Base-by-base conservation (phyloP, 164 flowering plant species). In the Dillenia suffruticosa region DNA sequence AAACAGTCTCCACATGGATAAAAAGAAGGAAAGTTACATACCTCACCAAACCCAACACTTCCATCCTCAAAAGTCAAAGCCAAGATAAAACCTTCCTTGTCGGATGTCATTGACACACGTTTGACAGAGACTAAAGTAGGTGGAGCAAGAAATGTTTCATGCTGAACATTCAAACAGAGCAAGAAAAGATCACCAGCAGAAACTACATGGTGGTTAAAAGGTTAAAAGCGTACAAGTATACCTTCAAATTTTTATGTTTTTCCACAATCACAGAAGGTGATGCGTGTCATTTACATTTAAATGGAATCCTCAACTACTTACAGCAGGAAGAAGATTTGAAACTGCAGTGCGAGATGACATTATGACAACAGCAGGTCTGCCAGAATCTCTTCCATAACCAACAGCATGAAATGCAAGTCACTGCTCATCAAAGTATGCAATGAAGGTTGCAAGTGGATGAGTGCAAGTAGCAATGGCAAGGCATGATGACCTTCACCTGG, bases 401-500 rank as follows among this genome's bases (percentile, higher is more conserved):
- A 90, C 59, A 19, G 97, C 99, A 79, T 94, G 97, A 76, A 84
- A 94, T 61, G 96, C 92, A 66, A 91, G 89, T 43, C 96, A 91
- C 12, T 96, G 92, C 62, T 91, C 96, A 69, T 94, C 99, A 77
- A 67, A 85, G 72, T 97, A 94, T 68, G 82, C 79, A 63, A 83
- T 74, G 74, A 96, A 94, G 46, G 83, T 84, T 56, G 79, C 75
- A 47, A 68, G 74, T 24, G 90, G 89, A 76, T 94, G 97, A 56
- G 74, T 56, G 12, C 96, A 72, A 61, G 97, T 97, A 70, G 99
- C 96, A 68, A 94, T 66, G 40, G 99, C 88, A 70, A 94, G 90
- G 12, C 93, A 95, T 66, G 97, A 91, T 58, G 97, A 94, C 66
- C 99, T 83, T 72, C 97, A 94, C 57, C 99, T 49, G 99, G 99